Evolutionary conservation across 495 filamentous ascomycete species (phyloP), one percentile per base, ranked within the genome.

Genomic region (Evernia prunastri): DNA sequence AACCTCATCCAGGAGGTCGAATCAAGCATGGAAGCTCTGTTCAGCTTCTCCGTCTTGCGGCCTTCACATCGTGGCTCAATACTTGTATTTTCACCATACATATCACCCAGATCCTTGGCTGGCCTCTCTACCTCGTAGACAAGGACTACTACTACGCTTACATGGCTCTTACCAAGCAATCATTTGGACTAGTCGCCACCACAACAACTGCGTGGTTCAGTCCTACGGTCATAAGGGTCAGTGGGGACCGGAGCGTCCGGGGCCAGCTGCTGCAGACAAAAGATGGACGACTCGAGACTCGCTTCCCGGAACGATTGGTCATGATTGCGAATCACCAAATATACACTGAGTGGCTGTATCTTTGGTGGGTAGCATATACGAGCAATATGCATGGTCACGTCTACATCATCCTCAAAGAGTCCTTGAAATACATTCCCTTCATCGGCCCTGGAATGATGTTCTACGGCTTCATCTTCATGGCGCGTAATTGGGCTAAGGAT

Each of bases 301-400:
- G 77, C 40, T 87, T 89, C 62, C 82, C 84, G 10, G 81, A 87
- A 71, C 78, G 86, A 25, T 67, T 86, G 60, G 79, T 89, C 56
- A 61, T 89, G 71, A 85, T 89, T 58, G 78, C 86, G 15, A 89
- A 89, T 58, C 86, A 89, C 67, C 85, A 87, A 70, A 82, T 89
- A 15, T 89, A 89, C 71, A 87, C 85, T 12, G 86, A 89, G 61
- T 89, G 86, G 86, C 75, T 88, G 12, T 89, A 89, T 69, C 77
- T 89, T 2, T 89, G 86, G 86, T 89, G 86, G 86, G 74, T 84
- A 45, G 80, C 83, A 17, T 89, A 88, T 67, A 82, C 85, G 4
- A 81, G 82, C 61, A 66, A 68, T 31, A 88, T 85, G 84, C 86
- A 89, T 67, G 86, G 86, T 10, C 85, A 84, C 58, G 75, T 89